phyloP scores from a whole-genome alignment of 2,329 filamentous ascomycete genomes.

The Microcera coccophila region DNA sequence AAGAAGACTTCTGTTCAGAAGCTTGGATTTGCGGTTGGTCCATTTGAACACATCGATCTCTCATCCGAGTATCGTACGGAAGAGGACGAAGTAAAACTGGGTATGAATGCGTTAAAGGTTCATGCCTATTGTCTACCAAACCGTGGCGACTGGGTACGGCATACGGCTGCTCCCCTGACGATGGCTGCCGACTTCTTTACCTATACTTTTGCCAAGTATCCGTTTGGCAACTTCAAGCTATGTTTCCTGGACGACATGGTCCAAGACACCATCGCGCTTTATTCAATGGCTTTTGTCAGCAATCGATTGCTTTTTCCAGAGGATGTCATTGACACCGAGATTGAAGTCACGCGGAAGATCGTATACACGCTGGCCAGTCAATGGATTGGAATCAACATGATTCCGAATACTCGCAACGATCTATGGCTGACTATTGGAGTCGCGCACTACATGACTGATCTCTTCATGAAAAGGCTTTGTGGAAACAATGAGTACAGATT shows the following conservation, averaged over 20 bases:
- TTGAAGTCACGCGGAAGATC: constrained; percentile 74
- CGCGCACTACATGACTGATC: constrained; percentile 90
- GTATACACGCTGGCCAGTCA: constrained; percentile 84
- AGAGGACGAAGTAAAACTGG: constrained; percentile 87
- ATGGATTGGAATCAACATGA: constrained; percentile 91
- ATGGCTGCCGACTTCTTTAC: constrained; percentile 88
- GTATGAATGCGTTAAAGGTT: constrained; percentile 81
- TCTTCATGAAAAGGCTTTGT: constrained; percentile 84
- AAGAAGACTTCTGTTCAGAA: constrained; percentile 79
- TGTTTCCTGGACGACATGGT: constrained; percentile 90
- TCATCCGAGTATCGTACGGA: constrained; percentile 80
- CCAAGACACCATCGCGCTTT: constrained; percentile 69
- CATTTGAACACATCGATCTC: constrained; percentile 89
- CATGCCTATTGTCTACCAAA: constrained; percentile 89
- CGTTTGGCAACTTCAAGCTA: constrained; percentile 86
- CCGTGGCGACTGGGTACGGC: constrained; percentile 74
- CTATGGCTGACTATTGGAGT: constrained; percentile 87
- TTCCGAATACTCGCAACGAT: constrained; percentile 75
- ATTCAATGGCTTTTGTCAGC: constrained; percentile 84
- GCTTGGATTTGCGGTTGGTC: constrained; percentile 88
- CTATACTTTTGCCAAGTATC: constrained; percentile 82
- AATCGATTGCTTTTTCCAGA: constrained; percentile 79
- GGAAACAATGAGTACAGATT: constrained; percentile 95
- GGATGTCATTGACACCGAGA: constrained; percentile 78
- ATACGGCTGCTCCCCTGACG: constrained; percentile 81